These are phyloP conservation scores for Ceratocystis huliohia DNA, from an alignment of 2,329 filamentous ascomycete species.

Conservation along the genomic window DNA sequence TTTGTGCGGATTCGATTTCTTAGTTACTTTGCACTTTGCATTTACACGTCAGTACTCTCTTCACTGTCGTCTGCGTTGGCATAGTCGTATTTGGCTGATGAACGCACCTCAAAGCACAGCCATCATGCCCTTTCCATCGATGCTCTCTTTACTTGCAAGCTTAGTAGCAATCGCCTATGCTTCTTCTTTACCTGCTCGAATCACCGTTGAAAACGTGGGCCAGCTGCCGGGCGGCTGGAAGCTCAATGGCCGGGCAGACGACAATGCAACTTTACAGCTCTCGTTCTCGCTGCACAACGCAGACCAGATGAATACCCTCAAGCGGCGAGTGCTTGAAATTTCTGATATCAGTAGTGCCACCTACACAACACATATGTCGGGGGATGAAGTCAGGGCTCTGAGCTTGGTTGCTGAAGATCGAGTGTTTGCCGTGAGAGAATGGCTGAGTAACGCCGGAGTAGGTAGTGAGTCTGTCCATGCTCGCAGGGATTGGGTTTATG, in stretches of 20 bases:
- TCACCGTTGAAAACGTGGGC: slow-evolving; percentile 17
- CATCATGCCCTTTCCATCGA: slow-evolving; percentile 13
- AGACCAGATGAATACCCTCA: slow-evolving; percentile 19
- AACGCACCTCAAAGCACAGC: neutral
- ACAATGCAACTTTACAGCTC: slow-evolving; percentile 14
- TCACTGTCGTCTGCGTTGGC: neutral
- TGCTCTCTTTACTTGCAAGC: slow-evolving; percentile 18
- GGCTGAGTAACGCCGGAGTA: slow-evolving; percentile 33
- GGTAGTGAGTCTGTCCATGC: slow-evolving; percentile 24
- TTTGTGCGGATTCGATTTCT: neutral
- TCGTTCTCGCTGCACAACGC: slow-evolving; percentile 21
- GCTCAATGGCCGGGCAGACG: slow-evolving; percentile 9
- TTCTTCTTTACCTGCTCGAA: slow-evolving; percentile 13
- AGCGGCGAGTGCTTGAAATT: slow-evolving; percentile 16
- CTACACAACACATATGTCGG: slow-evolving; percentile 34
- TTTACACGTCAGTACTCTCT: neutral
- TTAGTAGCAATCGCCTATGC: slow-evolving; percentile 8
- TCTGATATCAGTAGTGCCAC: slow-evolving; percentile 36
- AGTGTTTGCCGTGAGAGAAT: slow-evolving; percentile 30
- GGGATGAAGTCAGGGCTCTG: slow-evolving; percentile 29
- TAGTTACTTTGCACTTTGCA: neutral
- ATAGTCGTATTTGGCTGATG: neutral
- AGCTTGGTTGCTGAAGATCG: slow-evolving; percentile 29
- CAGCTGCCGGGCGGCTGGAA: slow-evolving; percentile 21
- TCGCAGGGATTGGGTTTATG: slow-evolving; percentile 33